Base-by-base conservation (phyloP, 208 protist species). In the Acanthamoeba culbertsoni region DNA sequence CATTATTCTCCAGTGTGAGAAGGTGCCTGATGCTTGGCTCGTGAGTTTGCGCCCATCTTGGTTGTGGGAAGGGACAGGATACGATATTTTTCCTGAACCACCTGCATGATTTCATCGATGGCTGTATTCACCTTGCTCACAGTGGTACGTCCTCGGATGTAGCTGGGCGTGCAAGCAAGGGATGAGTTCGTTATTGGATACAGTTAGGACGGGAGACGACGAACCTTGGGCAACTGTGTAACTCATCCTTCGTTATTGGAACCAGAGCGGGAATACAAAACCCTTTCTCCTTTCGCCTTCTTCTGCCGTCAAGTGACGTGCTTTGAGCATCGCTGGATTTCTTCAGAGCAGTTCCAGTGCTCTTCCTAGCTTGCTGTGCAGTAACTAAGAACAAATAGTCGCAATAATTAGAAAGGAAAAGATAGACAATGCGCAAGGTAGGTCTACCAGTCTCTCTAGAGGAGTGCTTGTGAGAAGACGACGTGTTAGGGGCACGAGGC, bases 81-180 rank as follows among this genome's bases (percentile, higher is more conserved):
- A n/a, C 77, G 77, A 35, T 88, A 88, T 48, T 88, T 88, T 48
- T 88, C 51, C 28, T 55, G 48, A n/a, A 62, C 48, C 12, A 88
- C 28, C 16, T 5, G 18, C 51, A 43, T 0, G 14, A 88, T 57
- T 16, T 88, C 77, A 28, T 88, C 46, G 31, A 88, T 88, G 43
- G 77, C 77, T 20, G 77, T 48, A 28, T 88, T 88, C 6, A 88
- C 31, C 51, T 88, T 88, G 6, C 18, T 14, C 77, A 62, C 46
- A 8, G 77, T 88, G 28, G 42, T 16, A 42, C 77, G 77, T 10
- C 77, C 77, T 43, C 51, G 43, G 20, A 88, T 31, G 77, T 88
- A 88, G 43, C 77, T 88, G 48, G 23, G 55, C 7, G 5, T 7
- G 20, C 7, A 26, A n/a, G 31, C 20, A 63, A n/a, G 55, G 3